Percentiles rank a stretch among this genome's conserved stretches.
phyloP scores from a whole-genome alignment of 495 filamentous ascomycete genomes.

The Xylaria cubensis region DNA sequence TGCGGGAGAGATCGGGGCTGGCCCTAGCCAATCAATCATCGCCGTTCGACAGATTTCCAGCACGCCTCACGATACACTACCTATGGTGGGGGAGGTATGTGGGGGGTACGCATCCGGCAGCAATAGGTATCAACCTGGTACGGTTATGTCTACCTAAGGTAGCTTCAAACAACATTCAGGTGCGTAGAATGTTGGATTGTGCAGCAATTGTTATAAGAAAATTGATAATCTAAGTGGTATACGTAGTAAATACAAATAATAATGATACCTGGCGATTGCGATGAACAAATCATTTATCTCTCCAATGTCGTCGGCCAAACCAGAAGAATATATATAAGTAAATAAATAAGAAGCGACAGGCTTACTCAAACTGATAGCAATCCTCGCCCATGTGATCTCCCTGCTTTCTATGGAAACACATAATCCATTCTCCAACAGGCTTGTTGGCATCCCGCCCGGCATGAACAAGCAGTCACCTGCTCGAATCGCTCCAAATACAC shows the following conservation, averaged over 20 bases:
- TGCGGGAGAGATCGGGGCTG: constrained; percentile 16
- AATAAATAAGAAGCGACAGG: neutral
- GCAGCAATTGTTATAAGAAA: neutral
- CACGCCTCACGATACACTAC: neutral
- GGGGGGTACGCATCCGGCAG: constrained; percentile 8
- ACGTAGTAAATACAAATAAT: neutral
- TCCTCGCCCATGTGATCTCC: neutral
- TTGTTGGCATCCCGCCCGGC: constrained; percentile 4
- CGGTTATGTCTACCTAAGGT: neutral
- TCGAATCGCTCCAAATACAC: neutral
- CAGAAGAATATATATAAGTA: neutral
- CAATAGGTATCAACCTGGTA: neutral
- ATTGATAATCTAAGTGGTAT: neutral
- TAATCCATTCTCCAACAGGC: neutral
- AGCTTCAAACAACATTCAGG: neutral
- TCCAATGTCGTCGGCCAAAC: neutral
- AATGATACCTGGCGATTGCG: neutral
- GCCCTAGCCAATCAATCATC: constrained; percentile 10
- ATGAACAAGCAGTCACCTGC: neutral
- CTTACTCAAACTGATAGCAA: neutral
- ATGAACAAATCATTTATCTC: neutral
- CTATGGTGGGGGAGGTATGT: neutral
- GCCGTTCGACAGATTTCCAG: neutral
- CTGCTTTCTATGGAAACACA: neutral
- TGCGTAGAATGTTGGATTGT: neutral